Percentiles rank a stretch among this genome's conserved stretches.
phyloP scores from a whole-genome alignment of 1,139 yeast species.

The Saccharomyces pastorianus region DNA sequence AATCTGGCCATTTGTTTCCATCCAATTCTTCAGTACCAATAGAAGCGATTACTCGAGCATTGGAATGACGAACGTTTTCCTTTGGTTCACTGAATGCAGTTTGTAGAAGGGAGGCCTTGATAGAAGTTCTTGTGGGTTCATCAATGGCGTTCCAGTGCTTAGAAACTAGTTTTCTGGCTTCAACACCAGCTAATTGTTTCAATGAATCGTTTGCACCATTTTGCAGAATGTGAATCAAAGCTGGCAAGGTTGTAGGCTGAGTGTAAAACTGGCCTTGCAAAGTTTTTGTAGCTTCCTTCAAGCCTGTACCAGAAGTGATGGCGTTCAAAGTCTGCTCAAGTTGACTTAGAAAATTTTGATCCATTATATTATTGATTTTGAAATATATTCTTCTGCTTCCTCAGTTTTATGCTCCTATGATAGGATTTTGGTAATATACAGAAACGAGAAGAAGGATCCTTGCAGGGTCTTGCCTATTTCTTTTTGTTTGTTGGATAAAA shows the following conservation, averaged over 20 bases:
- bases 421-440: background rate
- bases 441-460: conserved; percentile 1
- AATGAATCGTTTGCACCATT: conserved; percentile 33
- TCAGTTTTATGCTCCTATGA: background rate
- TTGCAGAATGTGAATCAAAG: conserved; percentile 75
- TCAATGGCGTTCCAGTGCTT: conserved; percentile 64
- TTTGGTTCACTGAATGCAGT: conserved; percentile 59
- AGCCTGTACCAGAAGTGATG: conserved; percentile 65
- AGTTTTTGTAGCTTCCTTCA: conserved; percentile 74
- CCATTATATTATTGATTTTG: conserved; percentile 39
- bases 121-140: conserved; percentile 45
- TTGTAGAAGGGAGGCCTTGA: conserved; percentile 61
- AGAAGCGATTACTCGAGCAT: conserved; percentile 82
- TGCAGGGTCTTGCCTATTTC: background rate
- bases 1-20: conserved; percentile 63
- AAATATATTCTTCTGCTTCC: background rate
- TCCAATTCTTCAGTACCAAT: conserved; percentile 73
- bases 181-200: conserved; percentile 88
- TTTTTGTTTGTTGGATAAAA: background rate
- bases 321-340: conserved; percentile 73
- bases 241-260: conserved; percentile 66
- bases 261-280: conserved; percentile 70
- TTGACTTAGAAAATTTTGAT: conserved; percentile 56
- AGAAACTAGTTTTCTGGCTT: conserved; percentile 75
- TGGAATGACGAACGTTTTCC: conserved; percentile 75